Percentiles rank a stretch among this genome's conserved stretches.
Evolutionary conservation across 495 filamentous ascomycete species (phyloP).

Genomic region (Neurospora sublineolata): DNA sequence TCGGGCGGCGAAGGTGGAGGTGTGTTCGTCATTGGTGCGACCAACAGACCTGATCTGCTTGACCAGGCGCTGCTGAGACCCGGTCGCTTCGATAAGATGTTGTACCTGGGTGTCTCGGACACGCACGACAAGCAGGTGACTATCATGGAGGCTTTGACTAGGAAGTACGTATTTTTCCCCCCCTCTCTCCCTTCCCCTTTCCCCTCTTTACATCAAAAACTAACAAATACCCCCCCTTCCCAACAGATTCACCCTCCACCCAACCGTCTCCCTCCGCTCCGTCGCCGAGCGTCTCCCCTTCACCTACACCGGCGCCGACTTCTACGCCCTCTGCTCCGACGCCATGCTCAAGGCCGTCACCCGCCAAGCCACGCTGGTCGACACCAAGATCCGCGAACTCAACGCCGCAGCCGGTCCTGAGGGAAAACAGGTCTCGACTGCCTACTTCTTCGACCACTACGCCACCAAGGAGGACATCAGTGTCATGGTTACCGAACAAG

Average conservation of each 20-base stretch:
- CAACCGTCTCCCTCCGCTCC: conserved; percentile 56
- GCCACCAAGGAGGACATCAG: conserved; percentile 70
- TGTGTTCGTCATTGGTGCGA: conserved; percentile 96
- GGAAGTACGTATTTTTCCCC: conserved; percentile 59
- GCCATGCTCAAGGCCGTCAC: conserved; percentile 98
- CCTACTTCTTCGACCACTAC: conserved; percentile 89
- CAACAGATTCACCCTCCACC: conserved; percentile 65
- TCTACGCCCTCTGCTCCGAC: conserved; percentile 93
- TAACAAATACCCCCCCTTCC: no score
- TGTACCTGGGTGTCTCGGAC: conserved; percentile 90
- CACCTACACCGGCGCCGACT: conserved; percentile 93
- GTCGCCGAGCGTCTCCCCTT: conserved; percentile 76
- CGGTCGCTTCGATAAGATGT: conserved; percentile 97
- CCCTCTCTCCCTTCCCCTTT: not conserved
- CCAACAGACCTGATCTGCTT: conserved; percentile 86
- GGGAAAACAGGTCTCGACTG: conserved; percentile 50
- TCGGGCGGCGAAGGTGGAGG: conserved; percentile 77
- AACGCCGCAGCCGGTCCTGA: conserved; percentile 29
- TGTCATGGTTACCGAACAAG: conserved; percentile 77
- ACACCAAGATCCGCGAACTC: conserved; percentile 64
- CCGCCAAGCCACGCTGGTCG: conserved; percentile 71
- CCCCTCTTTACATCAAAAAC: no score
- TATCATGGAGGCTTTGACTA: conserved; percentile 85
- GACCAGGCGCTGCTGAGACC: conserved; percentile 85
- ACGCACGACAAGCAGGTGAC: conserved; percentile 93